Conservation (phyloP, 331 rosid genomes). For the Stylosanthes scabra region DNA sequence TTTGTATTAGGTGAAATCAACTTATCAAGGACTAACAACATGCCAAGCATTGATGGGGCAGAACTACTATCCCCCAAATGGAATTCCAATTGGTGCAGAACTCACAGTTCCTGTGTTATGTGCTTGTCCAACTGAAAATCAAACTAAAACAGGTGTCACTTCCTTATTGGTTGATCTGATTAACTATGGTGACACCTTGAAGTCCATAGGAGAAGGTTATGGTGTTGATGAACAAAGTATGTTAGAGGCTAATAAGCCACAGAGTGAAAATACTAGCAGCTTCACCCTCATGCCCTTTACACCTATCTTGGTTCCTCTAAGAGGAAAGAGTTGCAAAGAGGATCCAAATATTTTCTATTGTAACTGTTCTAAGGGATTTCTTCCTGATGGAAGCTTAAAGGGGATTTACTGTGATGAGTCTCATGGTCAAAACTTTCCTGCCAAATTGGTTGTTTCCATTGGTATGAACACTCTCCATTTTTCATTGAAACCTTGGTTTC, state of each 20-base stretch:
- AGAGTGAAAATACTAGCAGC: slow-evolving; percentile 19
- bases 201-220: slow-evolving; percentile 42
- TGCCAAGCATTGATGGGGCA: slow-evolving; percentile 59
- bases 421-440: slow-evolving; percentile 42
- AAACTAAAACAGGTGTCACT: slow-evolving; percentile 35
- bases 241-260: slow-evolving; percentile 41
- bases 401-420: slow-evolving; percentile 38
- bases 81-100: slow-evolving; percentile 38
- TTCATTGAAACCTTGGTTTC: background rate
- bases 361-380: slow-evolving; percentile 36
- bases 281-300: slow-evolving; percentile 23
- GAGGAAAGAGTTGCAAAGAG: slow-evolving; percentile 43
- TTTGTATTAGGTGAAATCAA: no score
- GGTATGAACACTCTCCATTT: slow-evolving; percentile 42
- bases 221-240: slow-evolving; percentile 40
- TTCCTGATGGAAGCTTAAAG: slow-evolving; percentile 36
- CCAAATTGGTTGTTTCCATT: slow-evolving; percentile 46
- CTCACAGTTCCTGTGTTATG: slow-evolving; percentile 51
- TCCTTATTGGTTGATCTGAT: slow-evolving; percentile 41
- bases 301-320: slow-evolving; percentile 59
- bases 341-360: slow-evolving; percentile 50
- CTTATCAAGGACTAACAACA: slow-evolving; percentile 59
- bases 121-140: slow-evolving; percentile 51
- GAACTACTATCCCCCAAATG: slow-evolving; percentile 37
- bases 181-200: slow-evolving; percentile 31